A percentile compares a stretch with the other conserved stretches of the same genome.
phyloP scores from a whole-genome alignment of 805 yeast genomes.

The Schwanniomyces pseudopolymorphus region DNA sequence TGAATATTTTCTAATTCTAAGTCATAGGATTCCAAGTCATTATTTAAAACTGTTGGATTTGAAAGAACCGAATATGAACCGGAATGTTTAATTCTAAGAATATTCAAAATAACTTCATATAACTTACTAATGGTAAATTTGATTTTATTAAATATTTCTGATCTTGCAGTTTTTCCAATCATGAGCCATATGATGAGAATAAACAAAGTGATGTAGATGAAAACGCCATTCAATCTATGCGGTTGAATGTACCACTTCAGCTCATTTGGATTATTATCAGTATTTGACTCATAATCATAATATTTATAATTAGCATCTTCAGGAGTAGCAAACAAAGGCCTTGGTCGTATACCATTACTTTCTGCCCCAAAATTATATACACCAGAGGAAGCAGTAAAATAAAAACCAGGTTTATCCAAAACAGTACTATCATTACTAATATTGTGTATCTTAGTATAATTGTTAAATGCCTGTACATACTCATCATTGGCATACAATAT shows the following conservation, averaged over 20 bases:
- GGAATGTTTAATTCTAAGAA: not conserved
- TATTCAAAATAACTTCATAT: not conserved
- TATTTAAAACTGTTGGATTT: not conserved
- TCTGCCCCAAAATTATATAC: slow-evolving; percentile 57
- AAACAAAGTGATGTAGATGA: slow-evolving; percentile 27
- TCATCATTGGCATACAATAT: slow-evolving; percentile 60
- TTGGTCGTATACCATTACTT: slow-evolving; percentile 28
- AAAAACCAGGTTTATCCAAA: slow-evolving; percentile 44
- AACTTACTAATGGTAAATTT: slow-evolving; percentile 3
- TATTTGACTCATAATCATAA: slow-evolving; percentile 30
- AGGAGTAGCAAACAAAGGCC: slow-evolving; percentile 43
- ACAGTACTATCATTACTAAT: slow-evolving; percentile 11
- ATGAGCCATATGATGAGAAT: slow-evolving; percentile 28
- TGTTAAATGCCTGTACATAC: slow-evolving; percentile 42
- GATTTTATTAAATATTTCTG: slow-evolving; percentile 7
- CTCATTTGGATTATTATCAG: slow-evolving; percentile 26
- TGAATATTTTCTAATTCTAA: slow-evolving; percentile 9
- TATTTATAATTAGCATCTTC: slow-evolving; percentile 16
- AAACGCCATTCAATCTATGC: slow-evolving; percentile 40
- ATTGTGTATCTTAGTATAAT: slow-evolving; percentile 18
- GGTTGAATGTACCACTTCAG: slow-evolving; percentile 46
- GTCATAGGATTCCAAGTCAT: slow-evolving; percentile 8
- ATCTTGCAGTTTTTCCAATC: slow-evolving; percentile 29
- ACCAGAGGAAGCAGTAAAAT: slow-evolving; percentile 47
- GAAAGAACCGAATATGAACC: not conserved